Percentiles rank a stretch among this genome's conserved stretches.
Evolutionary conservation across 1,139 yeast genomes (phyloP).

Genomic region (Zygosaccharomyces sapae): DNA sequence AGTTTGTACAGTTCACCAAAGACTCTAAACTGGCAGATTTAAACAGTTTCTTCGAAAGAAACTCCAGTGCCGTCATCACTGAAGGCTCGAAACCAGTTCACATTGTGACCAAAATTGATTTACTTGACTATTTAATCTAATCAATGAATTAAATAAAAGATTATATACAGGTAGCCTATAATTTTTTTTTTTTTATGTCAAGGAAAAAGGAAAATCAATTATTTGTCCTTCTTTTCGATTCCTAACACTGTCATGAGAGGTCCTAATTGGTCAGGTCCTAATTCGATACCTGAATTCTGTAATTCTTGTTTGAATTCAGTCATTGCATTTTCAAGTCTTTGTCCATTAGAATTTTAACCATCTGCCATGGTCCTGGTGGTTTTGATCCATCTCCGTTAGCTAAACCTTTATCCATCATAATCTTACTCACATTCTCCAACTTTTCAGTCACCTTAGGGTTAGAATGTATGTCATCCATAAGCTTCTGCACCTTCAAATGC

Average conservation of each 20-base stretch:
- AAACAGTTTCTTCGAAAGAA: slow-evolving; percentile 78
- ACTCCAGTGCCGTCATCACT: slow-evolving; percentile 82
- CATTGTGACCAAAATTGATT: slow-evolving; percentile 83
- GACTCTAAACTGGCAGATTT: slow-evolving; percentile 65
- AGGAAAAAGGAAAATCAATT: no score
- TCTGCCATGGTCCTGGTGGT: slow-evolving; percentile 26
- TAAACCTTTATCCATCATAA: slow-evolving; percentile 25
- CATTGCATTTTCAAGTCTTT: slow-evolving; percentile 29
- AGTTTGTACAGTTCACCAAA: slow-evolving; percentile 65
- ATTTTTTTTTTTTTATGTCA: background rate
- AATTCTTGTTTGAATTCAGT: slow-evolving; percentile 25
- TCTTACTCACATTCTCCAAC: slow-evolving; percentile 20
- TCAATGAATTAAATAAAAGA: background rate
- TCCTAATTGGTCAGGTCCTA: slow-evolving; percentile 30
- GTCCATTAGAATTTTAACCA: slow-evolving; percentile 29
- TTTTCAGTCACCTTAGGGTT: slow-evolving; percentile 25
- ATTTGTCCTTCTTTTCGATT: slow-evolving; percentile 20
- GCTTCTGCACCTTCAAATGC: slow-evolving; percentile 25
- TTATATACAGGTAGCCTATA: slow-evolving; percentile 12
- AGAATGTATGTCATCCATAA: slow-evolving; percentile 27
- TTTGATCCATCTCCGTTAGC: slow-evolving; percentile 20
- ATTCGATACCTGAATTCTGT: slow-evolving; percentile 25
- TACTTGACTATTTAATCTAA: slow-evolving; percentile 52
- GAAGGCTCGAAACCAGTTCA: slow-evolving; percentile 75
- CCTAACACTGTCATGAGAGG: slow-evolving; percentile 32